phyloP scores from a whole-genome alignment of 2,329 filamentous ascomycete genomes.

The Ramularia endophylla region DNA sequence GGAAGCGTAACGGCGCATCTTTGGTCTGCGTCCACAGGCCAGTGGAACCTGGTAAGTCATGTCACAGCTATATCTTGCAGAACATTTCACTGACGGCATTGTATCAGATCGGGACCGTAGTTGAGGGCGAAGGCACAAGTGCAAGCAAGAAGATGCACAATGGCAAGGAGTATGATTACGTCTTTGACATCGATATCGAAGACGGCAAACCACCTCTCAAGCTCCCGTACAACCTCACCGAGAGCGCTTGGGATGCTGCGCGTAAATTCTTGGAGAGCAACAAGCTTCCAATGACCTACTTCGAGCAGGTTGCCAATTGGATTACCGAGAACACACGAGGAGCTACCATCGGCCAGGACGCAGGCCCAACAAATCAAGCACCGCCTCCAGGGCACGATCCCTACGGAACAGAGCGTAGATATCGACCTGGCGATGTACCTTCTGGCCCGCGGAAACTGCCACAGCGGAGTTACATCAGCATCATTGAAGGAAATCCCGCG shows the following conservation, averaged over 20 bases:
- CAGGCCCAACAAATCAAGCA: constrained; percentile 37
- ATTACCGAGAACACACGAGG: constrained; percentile 87
- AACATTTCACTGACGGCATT: constrained; percentile 31
- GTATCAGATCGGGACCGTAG: constrained; percentile 81
- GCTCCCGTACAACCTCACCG: constrained; percentile 85
- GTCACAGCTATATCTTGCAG: neutral
- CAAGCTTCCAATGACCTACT: constrained; percentile 76
- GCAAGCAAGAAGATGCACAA: constrained; percentile 64
- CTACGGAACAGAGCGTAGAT: constrained; percentile 71
- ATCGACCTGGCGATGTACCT: constrained; percentile 63
- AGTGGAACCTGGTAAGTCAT: constrained; percentile 28
- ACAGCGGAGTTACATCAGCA: constrained; percentile 24
- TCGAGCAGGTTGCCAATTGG: constrained; percentile 90
- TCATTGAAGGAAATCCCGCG: constrained; percentile 29
- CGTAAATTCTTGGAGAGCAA: constrained; percentile 88
- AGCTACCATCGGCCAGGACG: constrained; percentile 60
- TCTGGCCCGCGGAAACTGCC: constrained; percentile 29
- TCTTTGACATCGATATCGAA: constrained; percentile 95
- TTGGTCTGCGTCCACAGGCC: constrained; percentile 58
- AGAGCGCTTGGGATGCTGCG: constrained; percentile 88
- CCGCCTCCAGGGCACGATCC: constrained; percentile 56
- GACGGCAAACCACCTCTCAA: constrained; percentile 90
- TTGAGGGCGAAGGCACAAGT: constrained; percentile 76
- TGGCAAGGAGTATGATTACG: constrained; percentile 88
- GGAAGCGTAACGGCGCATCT: constrained; percentile 80